Evolutionary conservation across 148 eudicot genomes (phyloP).

Genomic region (Chenopodium formosanum): DNA sequence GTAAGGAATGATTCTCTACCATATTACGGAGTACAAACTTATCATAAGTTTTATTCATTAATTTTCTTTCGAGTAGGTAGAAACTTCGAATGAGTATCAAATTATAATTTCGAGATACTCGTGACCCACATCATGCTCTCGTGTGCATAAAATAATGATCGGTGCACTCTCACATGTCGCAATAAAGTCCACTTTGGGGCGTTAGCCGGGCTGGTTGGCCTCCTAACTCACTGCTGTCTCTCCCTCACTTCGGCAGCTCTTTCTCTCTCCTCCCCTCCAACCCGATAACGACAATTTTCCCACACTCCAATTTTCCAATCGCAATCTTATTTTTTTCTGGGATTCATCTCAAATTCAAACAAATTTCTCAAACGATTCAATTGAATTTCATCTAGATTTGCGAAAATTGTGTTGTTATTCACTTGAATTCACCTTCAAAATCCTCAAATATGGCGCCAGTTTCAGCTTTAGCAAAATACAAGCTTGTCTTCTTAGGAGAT

Average conservation of each 20-base stretch:
- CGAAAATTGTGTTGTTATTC: background rate
- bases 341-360: background rate
- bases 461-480: conserved; percentile 52
- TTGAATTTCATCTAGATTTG: conserved; percentile 8
- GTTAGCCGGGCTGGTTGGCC: conserved; percentile 1
- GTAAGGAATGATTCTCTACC: too few species aligned
- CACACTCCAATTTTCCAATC: background rate
- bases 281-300: conserved; percentile 2
- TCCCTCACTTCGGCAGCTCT: background rate
- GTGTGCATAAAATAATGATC: too few species aligned
- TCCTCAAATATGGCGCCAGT: conserved; percentile 43
- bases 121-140: too few species aligned
- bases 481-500: conserved; percentile 51
- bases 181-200: background rate
- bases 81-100: too few species aligned
- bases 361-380: background rate
- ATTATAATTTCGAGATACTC: too few species aligned
- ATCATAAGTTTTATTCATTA: too few species aligned
- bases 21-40: too few species aligned
- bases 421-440: conserved; percentile 10
- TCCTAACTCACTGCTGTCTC: background rate
- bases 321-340: background rate
- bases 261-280: background rate
- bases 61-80: too few species aligned
- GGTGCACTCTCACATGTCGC: too few species aligned